Evolutionary conservation across 1,284 basidiomycete genomes (phyloP).

Genomic region (Ustilago cynodontis): DNA sequence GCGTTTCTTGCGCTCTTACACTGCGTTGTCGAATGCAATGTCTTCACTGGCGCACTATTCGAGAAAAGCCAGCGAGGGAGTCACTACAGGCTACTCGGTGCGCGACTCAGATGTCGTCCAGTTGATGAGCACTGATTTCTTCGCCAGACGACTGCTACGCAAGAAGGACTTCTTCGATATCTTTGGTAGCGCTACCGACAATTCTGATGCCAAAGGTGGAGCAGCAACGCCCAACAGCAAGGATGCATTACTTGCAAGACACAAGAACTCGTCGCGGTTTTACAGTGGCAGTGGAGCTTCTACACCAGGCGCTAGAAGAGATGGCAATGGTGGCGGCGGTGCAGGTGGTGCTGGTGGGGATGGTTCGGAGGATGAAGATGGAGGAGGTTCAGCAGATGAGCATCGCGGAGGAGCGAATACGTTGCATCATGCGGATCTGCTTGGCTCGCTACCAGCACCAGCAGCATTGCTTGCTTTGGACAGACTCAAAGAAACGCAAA

Average conservation of each 20-base stretch:
- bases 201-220: constrained; percentile 10
- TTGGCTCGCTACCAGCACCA: constrained; percentile 39
- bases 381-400: constrained; percentile 17
- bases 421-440: constrained; percentile 45
- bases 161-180: constrained; percentile 49
- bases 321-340: neutral
- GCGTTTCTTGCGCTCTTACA: constrained; percentile 59
- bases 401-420: constrained; percentile 8
- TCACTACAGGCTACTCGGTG: constrained; percentile 41
- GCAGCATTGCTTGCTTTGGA: constrained; percentile 39
- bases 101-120: constrained; percentile 62
- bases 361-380: constrained; percentile 6
- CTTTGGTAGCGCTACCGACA: constrained; percentile 24
- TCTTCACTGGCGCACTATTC: constrained; percentile 49
- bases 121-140: constrained; percentile 60
- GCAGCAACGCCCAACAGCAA: constrained; percentile 22
- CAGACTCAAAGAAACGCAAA: constrained; percentile 32
- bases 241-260: constrained; percentile 25
- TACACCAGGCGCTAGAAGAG: constrained; percentile 32
- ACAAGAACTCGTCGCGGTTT: constrained; percentile 24
- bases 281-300: constrained; percentile 47
- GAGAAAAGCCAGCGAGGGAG: constrained; percentile 33
- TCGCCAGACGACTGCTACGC: constrained; percentile 37
- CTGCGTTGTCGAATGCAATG: constrained; percentile 57
- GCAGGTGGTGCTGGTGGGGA: neutral